A percentile compares a stretch with the other conserved stretches of the same genome.
Conservation (phyloP, 2,329 filamentous ascomycete genomes). For the Magnaporthales sp. region DNA sequence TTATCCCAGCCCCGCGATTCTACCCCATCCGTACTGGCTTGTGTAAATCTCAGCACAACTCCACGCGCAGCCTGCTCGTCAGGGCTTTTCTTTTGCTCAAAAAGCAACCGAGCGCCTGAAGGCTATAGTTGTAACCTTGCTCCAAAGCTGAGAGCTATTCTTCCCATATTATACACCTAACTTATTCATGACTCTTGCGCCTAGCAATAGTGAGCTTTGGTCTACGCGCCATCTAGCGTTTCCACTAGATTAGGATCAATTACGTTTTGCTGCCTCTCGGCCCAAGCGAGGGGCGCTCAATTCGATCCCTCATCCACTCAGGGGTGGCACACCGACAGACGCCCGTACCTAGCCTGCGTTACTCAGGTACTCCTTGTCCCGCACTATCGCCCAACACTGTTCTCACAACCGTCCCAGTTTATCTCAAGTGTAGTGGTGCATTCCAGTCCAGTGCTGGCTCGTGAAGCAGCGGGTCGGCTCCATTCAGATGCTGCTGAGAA, state of each 20-base stretch:
- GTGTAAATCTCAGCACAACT: not conserved
- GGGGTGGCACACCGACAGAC: not conserved
- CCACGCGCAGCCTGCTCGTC: not conserved
- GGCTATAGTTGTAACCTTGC: not conserved
- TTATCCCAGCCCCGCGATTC: slow-evolving; percentile 1
- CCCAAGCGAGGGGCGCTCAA: not conserved
- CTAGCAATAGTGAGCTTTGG: not conserved
- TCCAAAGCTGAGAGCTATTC: not conserved
- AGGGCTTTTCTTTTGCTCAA: not conserved
- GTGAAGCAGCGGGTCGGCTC: not conserved
- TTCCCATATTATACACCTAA: not conserved
- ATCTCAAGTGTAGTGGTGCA: not conserved
- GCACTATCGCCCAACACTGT: not conserved
- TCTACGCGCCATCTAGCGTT: not conserved
- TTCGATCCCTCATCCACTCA: not conserved
- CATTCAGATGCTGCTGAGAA: not conserved
- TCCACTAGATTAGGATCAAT: not conserved
- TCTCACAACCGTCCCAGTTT: not conserved
- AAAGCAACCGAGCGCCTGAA: not conserved
- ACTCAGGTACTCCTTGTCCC: slow-evolving; percentile 2
- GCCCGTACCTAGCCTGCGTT: not conserved
- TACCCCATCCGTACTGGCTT: not conserved
- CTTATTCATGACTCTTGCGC: not conserved
- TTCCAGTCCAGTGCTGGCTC: not conserved
- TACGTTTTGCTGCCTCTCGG: not conserved